These are phyloP conservation scores for Carex parvula DNA, from an alignment of 176 grass and related monocot species.

Conservation along the genomic window DNA sequence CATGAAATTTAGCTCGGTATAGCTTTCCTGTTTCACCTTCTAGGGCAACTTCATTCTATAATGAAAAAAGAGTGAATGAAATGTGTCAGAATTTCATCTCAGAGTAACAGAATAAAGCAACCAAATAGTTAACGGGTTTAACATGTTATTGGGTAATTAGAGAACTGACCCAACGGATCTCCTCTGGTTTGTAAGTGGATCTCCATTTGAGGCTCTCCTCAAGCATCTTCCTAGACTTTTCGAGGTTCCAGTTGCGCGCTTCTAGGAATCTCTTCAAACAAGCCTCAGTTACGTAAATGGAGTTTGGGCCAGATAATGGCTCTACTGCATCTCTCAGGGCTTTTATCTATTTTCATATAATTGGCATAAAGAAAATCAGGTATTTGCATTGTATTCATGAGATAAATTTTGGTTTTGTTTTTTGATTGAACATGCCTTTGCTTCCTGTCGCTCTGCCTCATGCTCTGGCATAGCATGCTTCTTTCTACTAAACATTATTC, in stretches of 20 bases:
- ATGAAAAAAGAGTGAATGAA: slow-evolving; percentile 9
- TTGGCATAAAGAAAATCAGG: slow-evolving; percentile 22
- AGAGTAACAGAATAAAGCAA: neutral
- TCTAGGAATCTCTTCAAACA: slow-evolving; percentile 76
- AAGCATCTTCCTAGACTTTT: slow-evolving; percentile 77
- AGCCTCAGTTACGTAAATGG: slow-evolving; percentile 49
- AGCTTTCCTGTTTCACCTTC: slow-evolving; percentile 84
- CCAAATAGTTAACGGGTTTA: neutral
- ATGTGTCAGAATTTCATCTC: neutral
- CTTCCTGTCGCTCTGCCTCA: slow-evolving; percentile 35
- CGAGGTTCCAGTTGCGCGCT: slow-evolving; percentile 62
- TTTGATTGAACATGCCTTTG: slow-evolving; percentile 41
- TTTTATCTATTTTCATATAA: slow-evolving; percentile 41
- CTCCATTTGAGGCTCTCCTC: slow-evolving; percentile 86
- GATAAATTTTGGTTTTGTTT: neutral
- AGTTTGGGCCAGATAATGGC: slow-evolving; percentile 35
- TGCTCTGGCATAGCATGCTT: slow-evolving; percentile 40
- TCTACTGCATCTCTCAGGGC: slow-evolving; percentile 58
- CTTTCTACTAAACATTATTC: slow-evolving; percentile 66
- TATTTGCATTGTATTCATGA: neutral
- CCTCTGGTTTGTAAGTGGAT: slow-evolving; percentile 58
- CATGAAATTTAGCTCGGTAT: slow-evolving; percentile 65
- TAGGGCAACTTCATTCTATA: slow-evolving; percentile 53
- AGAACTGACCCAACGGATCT: slow-evolving; percentile 66
- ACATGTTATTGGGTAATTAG: slow-evolving; percentile 6